phyloP scores from a whole-genome alignment of 352 stramenopile species.

The Phytophthora pluvialis region DNA sequence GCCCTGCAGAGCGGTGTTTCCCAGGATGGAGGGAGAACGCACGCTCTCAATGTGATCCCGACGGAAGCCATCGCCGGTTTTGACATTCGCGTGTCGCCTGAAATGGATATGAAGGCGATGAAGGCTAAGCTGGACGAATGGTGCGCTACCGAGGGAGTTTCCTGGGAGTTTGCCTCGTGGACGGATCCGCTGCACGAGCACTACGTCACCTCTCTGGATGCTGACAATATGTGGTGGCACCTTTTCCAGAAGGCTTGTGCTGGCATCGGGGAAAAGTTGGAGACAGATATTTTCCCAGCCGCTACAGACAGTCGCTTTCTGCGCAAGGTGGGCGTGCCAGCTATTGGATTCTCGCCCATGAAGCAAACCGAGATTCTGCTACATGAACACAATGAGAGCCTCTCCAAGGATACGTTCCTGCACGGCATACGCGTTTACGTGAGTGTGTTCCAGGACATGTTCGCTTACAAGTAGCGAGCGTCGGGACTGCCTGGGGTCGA shows the following conservation, averaged over 20 bases:
- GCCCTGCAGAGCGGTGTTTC: constrained; percentile 92
- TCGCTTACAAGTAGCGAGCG: constrained; percentile 33
- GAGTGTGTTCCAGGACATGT: constrained; percentile 59
- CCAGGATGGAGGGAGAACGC: constrained; percentile 80
- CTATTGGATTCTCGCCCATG: constrained; percentile 94
- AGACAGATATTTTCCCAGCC: constrained; percentile 95
- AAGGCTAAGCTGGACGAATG: constrained; percentile 90
- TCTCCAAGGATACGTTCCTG: constrained; percentile 92
- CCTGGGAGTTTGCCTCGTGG: constrained; percentile 74
- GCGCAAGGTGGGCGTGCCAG: constrained; percentile 71
- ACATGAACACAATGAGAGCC: constrained; percentile 97
- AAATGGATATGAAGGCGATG: constrained; percentile 67
- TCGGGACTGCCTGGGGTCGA: too few relatives aligned
- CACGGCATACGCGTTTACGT: constrained; percentile 92
- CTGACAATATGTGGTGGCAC: constrained; percentile 61
- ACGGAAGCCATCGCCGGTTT: constrained; percentile 91
- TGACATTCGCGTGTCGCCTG: constrained; percentile 95
- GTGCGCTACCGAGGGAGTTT: constrained; percentile 87
- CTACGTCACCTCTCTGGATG: constrained; percentile 63
- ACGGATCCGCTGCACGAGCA: constrained; percentile 62
- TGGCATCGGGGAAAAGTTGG: constrained; percentile 40
- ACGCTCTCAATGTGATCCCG: constrained; percentile 95
- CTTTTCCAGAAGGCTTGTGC: constrained; percentile 53
- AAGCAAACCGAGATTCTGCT: constrained; percentile 94
- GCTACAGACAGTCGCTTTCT: constrained; percentile 95